Evolutionary conservation across 257 asterid species (phyloP), one percentile per base, ranked within the genome.

Genomic region (Rehmannia glutinosa): DNA sequence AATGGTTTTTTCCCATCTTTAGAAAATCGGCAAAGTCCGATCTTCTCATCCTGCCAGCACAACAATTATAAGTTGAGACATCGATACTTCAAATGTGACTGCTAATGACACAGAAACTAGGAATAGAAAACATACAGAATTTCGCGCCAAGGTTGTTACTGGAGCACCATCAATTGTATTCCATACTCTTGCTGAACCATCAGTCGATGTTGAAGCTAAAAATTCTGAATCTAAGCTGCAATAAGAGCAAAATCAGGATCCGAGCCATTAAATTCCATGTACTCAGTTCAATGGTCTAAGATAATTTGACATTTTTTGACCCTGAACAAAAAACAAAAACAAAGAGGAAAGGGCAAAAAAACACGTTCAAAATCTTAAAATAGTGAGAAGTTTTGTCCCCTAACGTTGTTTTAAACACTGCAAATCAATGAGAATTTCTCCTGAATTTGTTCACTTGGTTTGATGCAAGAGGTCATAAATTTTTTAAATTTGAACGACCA

Each of bases 181-280:
- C 99, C 99, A 94, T 78, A 94, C 83, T 83, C 93, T 87, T 20
- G 97, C 97, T 10, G 95, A 82, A 69, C 99, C 99, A 80, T 94
- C 97, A 27, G 84, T 77, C 61, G 99, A 94, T 10, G 99, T 91
- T 73, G 99, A 75, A 59, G 99, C 98, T 78, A 94, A 75, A 76
- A 82, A 91, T 77, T 82, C 99, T 0, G 99, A 90, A 75, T 94
- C 99, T 75, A 94, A 84, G 79, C 97, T 93, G 88, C 70, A 76
- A 78, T 3, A 50, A 11, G 52, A 54, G 73, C 36, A 58, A 74
- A 57, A 69, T 25, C 45, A 75, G 8, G 62, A 73, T 41, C 66
- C 43, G 74, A 69, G 23, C 28, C 21, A 32, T 27, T 64, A 58
- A 72, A 54, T n/a, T 73, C 46, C 25, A 30, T 43, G 64, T 41